Conservation (phyloP, 805 yeast species). For the Diddensiella santjacobensis region DNA sequence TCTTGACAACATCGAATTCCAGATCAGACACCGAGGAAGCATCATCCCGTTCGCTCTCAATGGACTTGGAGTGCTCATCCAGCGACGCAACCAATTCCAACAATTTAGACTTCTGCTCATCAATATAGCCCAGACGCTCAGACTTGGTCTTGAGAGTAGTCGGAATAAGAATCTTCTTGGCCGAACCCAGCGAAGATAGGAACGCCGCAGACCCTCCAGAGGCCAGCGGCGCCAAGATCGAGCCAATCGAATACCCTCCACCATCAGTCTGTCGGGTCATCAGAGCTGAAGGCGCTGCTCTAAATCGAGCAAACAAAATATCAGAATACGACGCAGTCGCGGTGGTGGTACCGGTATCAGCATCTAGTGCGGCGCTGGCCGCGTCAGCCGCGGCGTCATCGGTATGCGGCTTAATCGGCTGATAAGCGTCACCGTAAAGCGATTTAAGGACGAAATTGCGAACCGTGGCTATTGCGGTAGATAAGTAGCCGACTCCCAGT, state of each 20-base stretch:
- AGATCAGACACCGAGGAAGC: conserved; percentile 3
- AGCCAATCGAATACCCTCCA: conserved; percentile 1
- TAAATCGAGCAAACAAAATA: conserved; percentile 27
- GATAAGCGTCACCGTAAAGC: conserved; percentile 20
- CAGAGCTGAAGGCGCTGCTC: conserved; percentile 12
- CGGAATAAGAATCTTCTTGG: conserved; percentile 15
- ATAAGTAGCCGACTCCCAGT: conserved; percentile 21
- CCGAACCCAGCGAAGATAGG: conserved; percentile 3
- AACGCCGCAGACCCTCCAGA: conserved; percentile 2
- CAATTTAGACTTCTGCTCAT: conserved; percentile 20
- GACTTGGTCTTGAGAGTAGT: conserved; percentile 16
- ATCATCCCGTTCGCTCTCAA: conserved; percentile 17
- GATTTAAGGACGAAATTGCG: conserved; percentile 5
- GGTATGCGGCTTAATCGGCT: neutral
- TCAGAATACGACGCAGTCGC: conserved; percentile 17
- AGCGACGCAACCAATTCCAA: conserved; percentile 19
- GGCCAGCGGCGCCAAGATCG: conserved; percentile 1
- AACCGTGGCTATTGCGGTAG: conserved; percentile 10
- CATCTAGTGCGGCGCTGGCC: conserved; percentile 2
- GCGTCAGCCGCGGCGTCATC: conserved; percentile 5
- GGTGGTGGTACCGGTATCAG: neutral
- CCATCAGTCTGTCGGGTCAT: neutral
- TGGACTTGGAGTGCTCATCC: conserved; percentile 13
- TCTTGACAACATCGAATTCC: conserved; percentile 24
- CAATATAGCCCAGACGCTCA: conserved; percentile 17